Evolutionary conservation across 169 alveolate species (phyloP), one percentile per base, ranked within the genome.

Genomic region (Cardiosporidium cionae): DNA sequence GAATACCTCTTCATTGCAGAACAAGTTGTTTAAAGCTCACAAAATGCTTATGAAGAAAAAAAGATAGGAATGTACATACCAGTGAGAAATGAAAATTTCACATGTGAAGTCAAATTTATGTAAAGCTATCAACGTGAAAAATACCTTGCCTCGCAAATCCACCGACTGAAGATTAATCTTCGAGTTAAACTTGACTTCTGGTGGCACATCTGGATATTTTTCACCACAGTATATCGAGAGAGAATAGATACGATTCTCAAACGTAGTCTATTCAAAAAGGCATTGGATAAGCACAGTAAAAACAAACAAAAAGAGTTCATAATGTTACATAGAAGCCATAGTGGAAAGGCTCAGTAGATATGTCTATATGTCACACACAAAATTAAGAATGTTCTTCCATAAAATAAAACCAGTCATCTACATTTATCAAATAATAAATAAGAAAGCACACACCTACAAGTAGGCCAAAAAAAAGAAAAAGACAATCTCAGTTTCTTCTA

Each of bases 151-250:
- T 28, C 78, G 76, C 7, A 78, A 69, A 73, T 93, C 96, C 16
- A 95, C 98, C 65, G 97, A 91, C 29, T 95, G 93, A 76, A 96
- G 84, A 80, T 90, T 91, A 62, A 95, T 91, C 67, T 87, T 90
- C 22, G 98, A 90, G 28, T 86, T 77, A 83, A 96, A 96, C 81
- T 76, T 33, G 34, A 95, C 98, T 36, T 83, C 83, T n/a, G 99
- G 99, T 5, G 99, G 97, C 36, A 79, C 90, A 32, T 90, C 93
- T 3, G 99, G 99, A 85, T 96, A 96, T 65, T 90, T 80, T 33
- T 91, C 94, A 27, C 97, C 99, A 73, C 99, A 95, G 28, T 74
- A 83, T 34, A 96, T 89, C 44, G 94, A 84, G 31, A 95, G 86
- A 58, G 95, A 92, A 86, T 95, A 96, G 22, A 96, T 95, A 74